These are phyloP conservation scores for Hypoxylon perforatum DNA, from an alignment of 495 filamentous ascomycete species.

Conservation along the genomic window DNA sequence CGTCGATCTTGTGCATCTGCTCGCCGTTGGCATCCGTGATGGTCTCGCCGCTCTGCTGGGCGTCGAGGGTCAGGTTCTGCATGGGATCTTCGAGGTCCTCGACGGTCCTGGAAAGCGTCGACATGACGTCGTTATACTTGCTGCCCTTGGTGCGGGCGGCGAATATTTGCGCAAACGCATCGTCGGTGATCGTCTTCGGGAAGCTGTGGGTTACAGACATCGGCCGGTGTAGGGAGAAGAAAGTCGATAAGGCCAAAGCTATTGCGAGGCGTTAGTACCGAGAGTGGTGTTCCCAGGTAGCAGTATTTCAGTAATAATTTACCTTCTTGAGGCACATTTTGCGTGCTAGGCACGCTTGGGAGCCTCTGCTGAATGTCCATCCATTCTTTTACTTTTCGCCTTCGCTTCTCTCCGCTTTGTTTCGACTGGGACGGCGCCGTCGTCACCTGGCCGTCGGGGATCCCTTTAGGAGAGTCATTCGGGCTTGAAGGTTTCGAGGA, in stretches of 20 bases:
- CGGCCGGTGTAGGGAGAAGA: conserved; percentile 95
- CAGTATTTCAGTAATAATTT: conserved; percentile 33
- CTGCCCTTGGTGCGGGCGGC: conserved; percentile 63
- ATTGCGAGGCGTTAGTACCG: conserved; percentile 26
- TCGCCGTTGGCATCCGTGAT: conserved; percentile 43
- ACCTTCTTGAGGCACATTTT: conserved; percentile 81
- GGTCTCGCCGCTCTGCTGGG: conserved; percentile 43
- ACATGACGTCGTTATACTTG: conserved; percentile 73
- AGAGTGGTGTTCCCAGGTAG: neutral
- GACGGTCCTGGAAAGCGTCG: conserved; percentile 79
- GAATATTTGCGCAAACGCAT: conserved; percentile 86
- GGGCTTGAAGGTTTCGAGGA: conserved; percentile 68
- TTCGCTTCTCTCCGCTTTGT: conserved; percentile 57
- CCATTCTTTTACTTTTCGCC: conserved; percentile 55
- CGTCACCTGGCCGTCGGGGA: conserved; percentile 54
- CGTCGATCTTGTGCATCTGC: conserved; percentile 49
- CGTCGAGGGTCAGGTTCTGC: conserved; percentile 47
- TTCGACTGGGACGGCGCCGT: conserved; percentile 54
- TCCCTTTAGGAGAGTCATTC: conserved; percentile 61
- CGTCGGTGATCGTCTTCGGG: conserved; percentile 74
- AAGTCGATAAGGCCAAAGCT: conserved; percentile 90
- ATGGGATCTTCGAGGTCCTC: conserved; percentile 74
- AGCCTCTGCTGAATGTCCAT: conserved; percentile 60
- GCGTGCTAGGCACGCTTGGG: conserved; percentile 86
- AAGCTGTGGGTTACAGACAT: conserved; percentile 86